These are phyloP conservation scores for Cladosporium sp. DNA, from an alignment of 2,329 filamentous ascomycete genomes.

Conservation along the genomic window DNA sequence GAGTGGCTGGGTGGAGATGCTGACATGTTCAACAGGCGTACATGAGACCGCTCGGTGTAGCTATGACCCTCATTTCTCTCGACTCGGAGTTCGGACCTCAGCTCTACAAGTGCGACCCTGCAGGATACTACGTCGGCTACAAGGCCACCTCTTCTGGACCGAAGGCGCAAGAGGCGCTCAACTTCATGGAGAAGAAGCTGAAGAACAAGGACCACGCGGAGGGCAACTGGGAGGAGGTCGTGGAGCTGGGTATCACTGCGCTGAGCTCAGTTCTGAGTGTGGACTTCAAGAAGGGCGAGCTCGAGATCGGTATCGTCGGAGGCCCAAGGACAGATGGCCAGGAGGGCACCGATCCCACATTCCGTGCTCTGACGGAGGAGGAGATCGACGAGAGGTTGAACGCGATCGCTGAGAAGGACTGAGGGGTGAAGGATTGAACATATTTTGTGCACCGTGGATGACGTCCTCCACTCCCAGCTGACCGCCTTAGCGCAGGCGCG, in stretches of 20 bases:
- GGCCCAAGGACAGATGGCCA: conserved; percentile 77
- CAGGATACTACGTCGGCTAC: conserved; percentile 97
- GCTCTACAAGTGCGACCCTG: conserved; percentile 97
- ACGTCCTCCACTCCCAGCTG: background rate
- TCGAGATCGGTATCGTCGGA: conserved; percentile 96
- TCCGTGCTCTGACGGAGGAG: conserved; percentile 88
- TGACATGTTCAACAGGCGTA: conserved; percentile 62
- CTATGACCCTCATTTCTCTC: conserved; percentile 88
- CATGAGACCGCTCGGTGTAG: conserved; percentile 96
- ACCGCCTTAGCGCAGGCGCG: background rate
- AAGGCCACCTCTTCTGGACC: conserved; percentile 96
- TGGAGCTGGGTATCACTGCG: conserved; percentile 92
- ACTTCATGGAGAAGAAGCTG: conserved; percentile 98
- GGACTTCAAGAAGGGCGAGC: conserved; percentile 98
- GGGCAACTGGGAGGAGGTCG: conserved; percentile 93
- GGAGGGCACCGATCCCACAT: conserved; percentile 72
- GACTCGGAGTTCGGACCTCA: conserved; percentile 90
- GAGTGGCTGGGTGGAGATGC: conserved; percentile 14
- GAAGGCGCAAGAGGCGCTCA: conserved; percentile 97
- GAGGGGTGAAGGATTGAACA: conserved; percentile 32
- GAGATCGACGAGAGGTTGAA: conserved; percentile 98
- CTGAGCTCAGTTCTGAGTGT: conserved; percentile 95
- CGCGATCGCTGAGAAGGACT: conserved; percentile 98
- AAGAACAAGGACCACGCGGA: conserved; percentile 97
- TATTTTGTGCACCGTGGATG: background rate